Percentiles rank a stretch among this genome's conserved stretches.
Conservation (phyloP, 768 basidiomycete genomes). For the Saitozyma sp. region DNA sequence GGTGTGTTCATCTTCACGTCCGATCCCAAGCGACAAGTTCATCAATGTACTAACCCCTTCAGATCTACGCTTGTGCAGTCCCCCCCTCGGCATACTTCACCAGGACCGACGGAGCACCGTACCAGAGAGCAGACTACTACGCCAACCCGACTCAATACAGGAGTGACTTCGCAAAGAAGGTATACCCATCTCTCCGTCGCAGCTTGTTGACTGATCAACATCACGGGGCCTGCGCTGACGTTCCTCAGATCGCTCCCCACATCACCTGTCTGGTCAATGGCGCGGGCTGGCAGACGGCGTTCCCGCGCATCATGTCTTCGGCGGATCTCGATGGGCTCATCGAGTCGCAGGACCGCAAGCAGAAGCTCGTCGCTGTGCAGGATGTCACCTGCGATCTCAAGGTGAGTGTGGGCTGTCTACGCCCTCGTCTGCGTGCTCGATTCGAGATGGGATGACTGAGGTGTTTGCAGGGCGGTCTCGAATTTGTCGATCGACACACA, state of each 20-base stretch:
- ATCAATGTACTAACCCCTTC: not conserved
- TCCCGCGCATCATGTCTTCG: conserved; percentile 75
- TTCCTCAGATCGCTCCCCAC: conserved; percentile 72
- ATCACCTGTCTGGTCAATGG: conserved; percentile 83
- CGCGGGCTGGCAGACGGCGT: conserved; percentile 75
- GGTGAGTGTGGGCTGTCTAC: conserved; percentile 50
- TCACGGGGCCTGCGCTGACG: not conserved
- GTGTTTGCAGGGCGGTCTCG: conserved; percentile 68
- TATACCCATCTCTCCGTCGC: conserved; percentile 39
- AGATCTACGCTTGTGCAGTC: conserved; percentile 47
- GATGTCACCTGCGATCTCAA: conserved; percentile 89
- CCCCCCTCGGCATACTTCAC: conserved; percentile 63
- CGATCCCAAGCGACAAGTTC: too few species aligned
- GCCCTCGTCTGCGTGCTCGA: not conserved
- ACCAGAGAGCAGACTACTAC: conserved; percentile 72
- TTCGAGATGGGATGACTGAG: conserved; percentile 2
- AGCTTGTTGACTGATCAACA: too few species aligned
- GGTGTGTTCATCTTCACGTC: not conserved
- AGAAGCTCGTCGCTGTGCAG: conserved; percentile 62
- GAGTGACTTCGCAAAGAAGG: conserved; percentile 70
- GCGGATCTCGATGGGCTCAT: conserved; percentile 56
- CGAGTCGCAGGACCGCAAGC: conserved; percentile 57
- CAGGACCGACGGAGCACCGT: conserved; percentile 61
- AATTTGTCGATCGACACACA: conserved; percentile 74
- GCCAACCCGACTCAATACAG: conserved; percentile 64